Evolutionary conservation across 352 stramenopile genomes (phyloP), one percentile per base, ranked within the genome.

Genomic region (Pythium phragmiticola): DNA sequence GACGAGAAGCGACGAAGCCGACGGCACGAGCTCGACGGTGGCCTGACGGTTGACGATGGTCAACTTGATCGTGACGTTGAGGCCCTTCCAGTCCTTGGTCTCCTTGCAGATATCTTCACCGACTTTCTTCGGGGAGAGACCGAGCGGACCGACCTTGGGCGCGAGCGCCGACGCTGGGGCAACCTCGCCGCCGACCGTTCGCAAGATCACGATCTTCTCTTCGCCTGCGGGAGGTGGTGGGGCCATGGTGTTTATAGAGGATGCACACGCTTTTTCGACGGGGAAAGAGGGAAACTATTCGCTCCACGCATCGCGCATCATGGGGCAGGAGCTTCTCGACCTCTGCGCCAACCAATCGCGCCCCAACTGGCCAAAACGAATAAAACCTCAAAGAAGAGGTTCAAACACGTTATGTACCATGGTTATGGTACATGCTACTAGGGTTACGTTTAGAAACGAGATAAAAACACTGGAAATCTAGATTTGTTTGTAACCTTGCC

Each of bases 41-140:
- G 90, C 91, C 67, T 98, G 89, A 86, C 98, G 95, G 90, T 99
- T 99, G 65, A 99, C 84, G 74, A 99, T 98, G 53, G 97, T 99
- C 58, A 99, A 92, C 95, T 99, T 99, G 65, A 99, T 92, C 60
- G 97, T 99, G 61, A 99, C 98, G 72, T 98, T 99, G 51, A 99
- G 85, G 73, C 98, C 98, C 84, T 99, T 99, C 98, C 98, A 99
- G 86, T 99, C 98, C 76, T 90, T 70, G 63, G 98, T 99, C 68
- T 96, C 97, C 89, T 99, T 99, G 88, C 98, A 97, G 76, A 99
- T 99, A 87, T 99, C 98, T 80, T 99, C 98, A 73, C 98, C 98
- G 67, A 99, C 96, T 84, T 99, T 99, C 93, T 99, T 99, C 67
- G 98, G 97, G 59, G 97, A 99, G n/a, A 99, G 88, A 96, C 98